phyloP scores from a whole-genome alignment of 1,284 basidiomycete genomes.

The Cutaneotrichosporon cavernicola region DNA sequence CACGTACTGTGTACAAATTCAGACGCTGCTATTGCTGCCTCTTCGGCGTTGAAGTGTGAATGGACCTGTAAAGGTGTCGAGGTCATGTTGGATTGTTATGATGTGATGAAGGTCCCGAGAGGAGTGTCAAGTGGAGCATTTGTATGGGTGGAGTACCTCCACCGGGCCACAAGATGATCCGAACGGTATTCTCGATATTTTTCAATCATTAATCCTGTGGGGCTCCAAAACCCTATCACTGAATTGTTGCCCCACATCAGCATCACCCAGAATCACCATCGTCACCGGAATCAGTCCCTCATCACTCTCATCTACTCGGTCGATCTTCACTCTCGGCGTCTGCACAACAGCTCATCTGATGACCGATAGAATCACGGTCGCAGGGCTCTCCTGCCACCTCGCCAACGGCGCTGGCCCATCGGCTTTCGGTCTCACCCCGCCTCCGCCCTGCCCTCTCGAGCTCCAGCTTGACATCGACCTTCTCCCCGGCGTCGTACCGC shows the following conservation, averaged over 20 bases:
- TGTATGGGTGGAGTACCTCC: slow-evolving; percentile 4
- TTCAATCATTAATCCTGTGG: background rate
- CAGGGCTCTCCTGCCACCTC: slow-evolving; percentile 45
- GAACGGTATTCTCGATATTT: background rate
- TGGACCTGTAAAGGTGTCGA: slow-evolving; percentile 34
- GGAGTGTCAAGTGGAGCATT: slow-evolving; percentile 4
- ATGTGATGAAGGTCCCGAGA: background rate
- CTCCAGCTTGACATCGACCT: slow-evolving; percentile 42
- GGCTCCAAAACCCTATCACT: background rate
- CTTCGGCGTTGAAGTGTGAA: slow-evolving; percentile 58
- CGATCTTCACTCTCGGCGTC: no score
- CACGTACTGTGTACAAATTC: slow-evolving; percentile 68
- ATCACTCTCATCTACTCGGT: background rate
- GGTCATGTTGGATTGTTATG: background rate
- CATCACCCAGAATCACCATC: background rate
- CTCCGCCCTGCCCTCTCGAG: slow-evolving; percentile 44
- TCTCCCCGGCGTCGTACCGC: slow-evolving; percentile 33
- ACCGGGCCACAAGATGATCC: background rate
- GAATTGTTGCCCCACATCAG: background rate
- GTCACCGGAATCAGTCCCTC: background rate
- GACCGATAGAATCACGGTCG: slow-evolving; percentile 42
- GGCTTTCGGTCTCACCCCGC: slow-evolving; percentile 44
- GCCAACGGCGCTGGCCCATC: slow-evolving; percentile 47
- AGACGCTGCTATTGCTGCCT: slow-evolving; percentile 66
- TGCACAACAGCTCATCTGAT: slow-evolving; percentile 3